These are phyloP conservation scores for Lotmaria passim DNA, from an alignment of 208 protist species.

Conservation along the genomic window DNA sequence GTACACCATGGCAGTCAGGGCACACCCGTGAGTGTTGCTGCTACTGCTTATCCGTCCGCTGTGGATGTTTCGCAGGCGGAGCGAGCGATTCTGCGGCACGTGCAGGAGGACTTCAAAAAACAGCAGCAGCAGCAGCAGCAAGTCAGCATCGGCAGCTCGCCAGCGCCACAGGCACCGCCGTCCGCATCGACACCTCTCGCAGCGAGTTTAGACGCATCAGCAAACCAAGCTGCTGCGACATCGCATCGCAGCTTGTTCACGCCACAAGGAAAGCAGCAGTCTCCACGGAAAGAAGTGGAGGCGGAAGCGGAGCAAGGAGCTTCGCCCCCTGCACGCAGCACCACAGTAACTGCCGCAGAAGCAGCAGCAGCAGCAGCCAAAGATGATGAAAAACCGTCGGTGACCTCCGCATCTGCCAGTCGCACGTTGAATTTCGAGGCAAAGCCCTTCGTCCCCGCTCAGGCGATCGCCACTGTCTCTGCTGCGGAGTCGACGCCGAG, in stretches of 20 bases:
- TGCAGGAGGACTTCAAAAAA: constrained; percentile 55
- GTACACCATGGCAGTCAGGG: background rate
- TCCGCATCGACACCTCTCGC: constrained; percentile 29
- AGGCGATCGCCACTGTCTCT: background rate
- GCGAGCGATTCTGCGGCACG: constrained; percentile 47
- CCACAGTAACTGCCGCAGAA: constrained; percentile 21
- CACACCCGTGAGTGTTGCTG: background rate
- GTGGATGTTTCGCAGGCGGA: constrained; percentile 66
- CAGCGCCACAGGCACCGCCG: constrained; percentile 10
- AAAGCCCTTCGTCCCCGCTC: constrained; percentile 36
- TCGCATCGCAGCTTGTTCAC: constrained; percentile 4
- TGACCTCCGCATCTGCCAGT: too few species aligned
- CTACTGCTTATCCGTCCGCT: constrained; percentile 1
- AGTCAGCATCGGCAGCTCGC: background rate
- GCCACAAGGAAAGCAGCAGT: background rate
- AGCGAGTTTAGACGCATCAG: constrained; percentile 8
- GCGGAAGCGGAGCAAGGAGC: background rate
- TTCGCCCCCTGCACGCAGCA: constrained; percentile 6
- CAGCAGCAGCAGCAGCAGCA: constrained; percentile 31
- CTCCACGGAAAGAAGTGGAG: too few species aligned
- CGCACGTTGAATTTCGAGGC: constrained; percentile 37
- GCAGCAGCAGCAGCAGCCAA: background rate
- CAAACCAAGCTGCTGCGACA: background rate
- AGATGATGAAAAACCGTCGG: background rate
- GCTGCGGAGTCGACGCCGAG: constrained; percentile 16